phyloP scores from a whole-genome alignment of 495 filamentous ascomycete species.

The Pyrenula aspistea region DNA sequence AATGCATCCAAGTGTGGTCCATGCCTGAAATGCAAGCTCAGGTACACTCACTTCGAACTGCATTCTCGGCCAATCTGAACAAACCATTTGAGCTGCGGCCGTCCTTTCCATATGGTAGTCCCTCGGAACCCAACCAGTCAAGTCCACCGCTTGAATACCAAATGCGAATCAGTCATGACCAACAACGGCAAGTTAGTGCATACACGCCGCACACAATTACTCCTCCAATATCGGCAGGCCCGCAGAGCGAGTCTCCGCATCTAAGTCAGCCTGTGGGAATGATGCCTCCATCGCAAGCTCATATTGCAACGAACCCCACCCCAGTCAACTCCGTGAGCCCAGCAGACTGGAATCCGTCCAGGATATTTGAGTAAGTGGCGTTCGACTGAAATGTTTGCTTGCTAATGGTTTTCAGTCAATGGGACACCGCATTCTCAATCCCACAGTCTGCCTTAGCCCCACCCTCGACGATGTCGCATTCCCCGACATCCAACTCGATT shows the following conservation, averaged over 20 bases:
- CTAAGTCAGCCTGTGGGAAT: slow-evolving; percentile 60
- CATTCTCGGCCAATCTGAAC: slow-evolving; percentile 78
- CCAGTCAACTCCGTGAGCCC: slow-evolving; percentile 52
- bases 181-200: slow-evolving; percentile 5
- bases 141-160: slow-evolving; percentile 47
- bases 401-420: slow-evolving; percentile 51
- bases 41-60: slow-evolving; percentile 79
- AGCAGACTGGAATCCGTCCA: slow-evolving; percentile 77
- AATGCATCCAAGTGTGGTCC: slow-evolving; percentile 72
- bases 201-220: slow-evolving; percentile 64
- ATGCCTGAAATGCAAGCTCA: slow-evolving; percentile 88
- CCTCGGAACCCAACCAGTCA: slow-evolving; percentile 45
- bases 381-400: slow-evolving; percentile 2
- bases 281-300: slow-evolving; percentile 39
- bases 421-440: slow-evolving; percentile 83
- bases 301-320: slow-evolving; percentile 29
- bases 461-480: slow-evolving; percentile 13
- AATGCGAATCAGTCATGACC: slow-evolving; percentile 13
- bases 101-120: slow-evolving; percentile 81
- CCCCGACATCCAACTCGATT: slow-evolving; percentile 25
- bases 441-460: slow-evolving; percentile 14
- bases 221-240: slow-evolving; percentile 66
- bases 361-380: slow-evolving; percentile 78
- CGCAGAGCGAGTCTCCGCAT: slow-evolving; percentile 70
- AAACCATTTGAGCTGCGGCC: slow-evolving; percentile 84